Evolutionary conservation across 805 yeast species (phyloP), one percentile per base, ranked within the genome.

Genomic region (Ogataea philodendri): DNA sequence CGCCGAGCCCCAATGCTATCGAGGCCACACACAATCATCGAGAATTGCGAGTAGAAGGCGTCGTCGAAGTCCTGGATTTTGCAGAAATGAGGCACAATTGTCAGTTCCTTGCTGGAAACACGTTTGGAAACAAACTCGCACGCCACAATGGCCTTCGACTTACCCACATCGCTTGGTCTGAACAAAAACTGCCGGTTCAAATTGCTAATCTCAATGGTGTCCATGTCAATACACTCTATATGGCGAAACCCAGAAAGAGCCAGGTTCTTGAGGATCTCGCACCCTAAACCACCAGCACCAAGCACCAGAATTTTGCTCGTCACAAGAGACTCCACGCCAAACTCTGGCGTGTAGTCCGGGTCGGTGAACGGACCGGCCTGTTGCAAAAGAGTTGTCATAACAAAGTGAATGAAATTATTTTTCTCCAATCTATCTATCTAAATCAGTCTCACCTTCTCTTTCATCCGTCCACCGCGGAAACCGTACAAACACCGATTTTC

Each of bases 1-100:
- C 97, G 63, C 22, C 98, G 67, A 0, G 97, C 96, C 51, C 81
- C 90, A 5, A 93, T 81, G 32, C 84, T 78, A 57, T 90, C 98
- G 31, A 90, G 66, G 0, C 97, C 97, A 42, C 96, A 85, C 2
- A 90, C 70, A 0, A 93, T 76, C 26, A 86, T 67, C 7, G 76
- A 70, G 55, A 89, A 90, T 45, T 74, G 75, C 45, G 63, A 56
- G 57, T 86, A 85, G 51, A 78, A 93, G 0, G 67, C 74, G 11
- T 64, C 65, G 22, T 74, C 70, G 49, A 80, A 73, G 42, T 79
- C 80, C 45, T 80, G 83, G 41, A 90, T 77, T 48, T 70, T 76
- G 7, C 81, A 74, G 49, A 69, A 78, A 57, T 77, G 74, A 1
- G 95, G 77, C 1, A 67, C 66, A 8, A 85, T 41, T 2, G 38